Evolutionary conservation across 2,329 filamentous ascomycete genomes (phyloP), one percentile per base, ranked within the genome.

Genomic region (Penicillium hordei): DNA sequence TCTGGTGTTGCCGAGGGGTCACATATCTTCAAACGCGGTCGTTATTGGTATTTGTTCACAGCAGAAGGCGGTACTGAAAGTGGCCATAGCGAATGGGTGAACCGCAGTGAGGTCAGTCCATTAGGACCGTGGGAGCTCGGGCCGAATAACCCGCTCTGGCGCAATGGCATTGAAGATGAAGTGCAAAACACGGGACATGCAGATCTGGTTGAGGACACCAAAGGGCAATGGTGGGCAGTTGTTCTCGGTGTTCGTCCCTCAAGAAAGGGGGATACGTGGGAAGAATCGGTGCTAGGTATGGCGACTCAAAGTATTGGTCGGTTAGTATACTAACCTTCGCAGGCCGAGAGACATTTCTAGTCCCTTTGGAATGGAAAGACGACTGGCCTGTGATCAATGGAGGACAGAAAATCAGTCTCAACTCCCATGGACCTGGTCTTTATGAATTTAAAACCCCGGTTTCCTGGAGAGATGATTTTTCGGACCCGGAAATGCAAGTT

Each of bases 111-210:
- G 76, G 80, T 6, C 67, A 76, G 53, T 64, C 80, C 68, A 69
- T 86, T 83, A 76, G 86, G 86, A 0, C 86, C 86, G 0, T 89
- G 87, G 71, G 82, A 86, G 63, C 70, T 79, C 1, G 84, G 86
- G 38, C 84, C 85, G 0, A 72, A 82, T 46, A 83, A 85, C 54
- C 78, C 85, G 45, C 78, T 89, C 42, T 72, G 87, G 45, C 82
- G 75, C 4, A 82, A 82, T 53, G 78, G 78, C 0, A 69, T 75
- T 0, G 70, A 77, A 4, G 79, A 82, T 43, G 78, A 79, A 53
- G 75, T 85, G 12, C 77, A 83, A 63, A 75, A 80, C 50, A 81
- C 79, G 0, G 81, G 81, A 0, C 81, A 83, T 66, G 76, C 75
- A 4, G 80, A 82, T 61, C 61, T 82, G 2, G 77, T 82, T 7